A percentile compares a stretch with the other conserved stretches of the same genome.
Conservation (phyloP, 768 basidiomycete genomes). For the Rhizopogon vesiculosus region DNA sequence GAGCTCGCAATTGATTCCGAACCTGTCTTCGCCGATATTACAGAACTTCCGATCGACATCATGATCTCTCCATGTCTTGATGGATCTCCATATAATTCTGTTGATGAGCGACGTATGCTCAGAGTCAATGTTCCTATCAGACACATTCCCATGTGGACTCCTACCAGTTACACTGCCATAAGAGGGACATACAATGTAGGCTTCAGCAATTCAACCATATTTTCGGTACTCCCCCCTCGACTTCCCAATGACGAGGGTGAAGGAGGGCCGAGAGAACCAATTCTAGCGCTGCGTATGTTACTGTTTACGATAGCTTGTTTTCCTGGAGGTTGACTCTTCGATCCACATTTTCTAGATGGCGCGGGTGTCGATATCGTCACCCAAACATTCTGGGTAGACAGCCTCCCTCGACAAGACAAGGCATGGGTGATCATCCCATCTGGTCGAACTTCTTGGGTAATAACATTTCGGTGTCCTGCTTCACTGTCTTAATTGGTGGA, state of each 20-base stretch:
- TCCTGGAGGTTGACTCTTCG: not conserved
- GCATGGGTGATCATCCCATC: constrained; percentile 81
- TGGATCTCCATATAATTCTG: not conserved
- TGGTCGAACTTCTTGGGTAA: constrained; percentile 83
- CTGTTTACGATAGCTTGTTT: not conserved
- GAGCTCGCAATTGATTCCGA: constrained; percentile 27
- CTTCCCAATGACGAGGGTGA: constrained; percentile 17
- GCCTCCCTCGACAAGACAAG: constrained; percentile 50
- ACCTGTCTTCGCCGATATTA: constrained; percentile 26
- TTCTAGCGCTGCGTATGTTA: constrained; percentile 61
- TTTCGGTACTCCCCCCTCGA: constrained; percentile 54
- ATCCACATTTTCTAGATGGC: constrained; percentile 52
- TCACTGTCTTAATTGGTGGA: not conserved
- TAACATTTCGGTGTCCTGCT: not conserved
- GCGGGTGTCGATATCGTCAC: constrained; percentile 74
- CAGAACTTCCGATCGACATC: constrained; percentile 38
- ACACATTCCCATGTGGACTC: constrained; percentile 41
- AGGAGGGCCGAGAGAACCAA: constrained; percentile 36
- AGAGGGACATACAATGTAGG: constrained; percentile 57
- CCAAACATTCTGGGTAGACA: constrained; percentile 54
- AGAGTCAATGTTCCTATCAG: constrained; percentile 36
- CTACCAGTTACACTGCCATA: constrained; percentile 33
- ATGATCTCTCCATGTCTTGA: constrained; percentile 11
- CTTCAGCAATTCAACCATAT: constrained; percentile 49
- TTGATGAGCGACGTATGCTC: constrained; percentile 18